Evolutionary conservation across 2,329 filamentous ascomycete species (phyloP), one percentile per base, ranked within the genome.

Genomic region (Xylaria polymorpha): DNA sequence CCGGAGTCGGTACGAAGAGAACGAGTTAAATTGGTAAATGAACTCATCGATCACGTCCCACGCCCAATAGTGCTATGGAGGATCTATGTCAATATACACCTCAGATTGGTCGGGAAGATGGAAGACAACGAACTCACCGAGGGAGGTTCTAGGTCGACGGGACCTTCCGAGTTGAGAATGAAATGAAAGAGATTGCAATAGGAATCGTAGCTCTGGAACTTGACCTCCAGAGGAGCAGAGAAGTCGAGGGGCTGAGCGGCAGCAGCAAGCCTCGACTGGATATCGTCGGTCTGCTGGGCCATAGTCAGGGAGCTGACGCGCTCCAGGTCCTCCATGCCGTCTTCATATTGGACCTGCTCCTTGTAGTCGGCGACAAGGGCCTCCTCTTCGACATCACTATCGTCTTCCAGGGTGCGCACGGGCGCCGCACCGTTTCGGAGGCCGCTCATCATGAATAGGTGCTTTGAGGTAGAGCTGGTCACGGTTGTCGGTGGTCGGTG

Each of bases 11-110:
- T 98, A 98, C 72, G 94, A 94, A 81, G 94, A 98, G 87, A 99
- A 99, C 68, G 94, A 97, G 87, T 99, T 98, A 88, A 99, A 99
- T 83, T 99, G 96, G 87, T 99, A 99, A 85, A 99, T 98, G 86
- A 99, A 99, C 84, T 99, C 96, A 83, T 99, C 96, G 84, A 99
- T 98, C 75, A 98, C 95, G 82, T 99, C 96, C 96, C 96, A 99
- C 50, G 96, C 96, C 96, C 96, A 99, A 86, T 95, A 98, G 85
- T 97, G 97, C 94, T 98, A 81, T 53, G 97, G 80, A 55, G 32
- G 4, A 48, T 41, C 43, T 64, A 48, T 59, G 77, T 79, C 50
- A 75, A 62, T 25, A 76, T 74, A 55, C 15, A 51, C 15, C 20
- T 14, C 32, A 22, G 20, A 43, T n/a, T 22, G 46, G 22, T 8